phyloP scores from a whole-genome alignment of 2,329 filamentous ascomycete genomes.

The Colletotrichum musae region DNA sequence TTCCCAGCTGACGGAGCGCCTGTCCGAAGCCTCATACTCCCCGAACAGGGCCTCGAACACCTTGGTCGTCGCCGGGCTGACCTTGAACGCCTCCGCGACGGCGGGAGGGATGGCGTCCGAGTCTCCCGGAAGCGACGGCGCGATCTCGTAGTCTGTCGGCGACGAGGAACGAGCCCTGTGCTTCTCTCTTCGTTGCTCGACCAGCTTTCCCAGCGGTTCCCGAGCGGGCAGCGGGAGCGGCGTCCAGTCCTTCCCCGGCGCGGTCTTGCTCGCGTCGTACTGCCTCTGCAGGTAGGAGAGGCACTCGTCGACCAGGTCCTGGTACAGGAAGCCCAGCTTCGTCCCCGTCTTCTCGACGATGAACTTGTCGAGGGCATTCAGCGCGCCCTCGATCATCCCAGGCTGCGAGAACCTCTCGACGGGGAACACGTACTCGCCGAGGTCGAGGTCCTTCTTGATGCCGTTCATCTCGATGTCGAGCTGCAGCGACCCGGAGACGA shows the following conservation, averaged over 20 bases:
- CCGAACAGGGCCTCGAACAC: conserved; percentile 56
- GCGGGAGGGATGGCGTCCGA: background rate
- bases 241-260: conserved; percentile 36
- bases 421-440: conserved; percentile 56
- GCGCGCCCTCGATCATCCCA: conserved; percentile 52
- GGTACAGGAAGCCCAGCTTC: conserved; percentile 59
- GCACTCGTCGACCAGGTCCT: conserved; percentile 57
- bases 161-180: conserved; percentile 59
- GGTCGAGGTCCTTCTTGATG: conserved; percentile 55
- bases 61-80: conserved; percentile 53
- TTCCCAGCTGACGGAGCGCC: conserved; percentile 52
- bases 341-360: conserved; percentile 55
- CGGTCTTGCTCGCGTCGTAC: conserved; percentile 45
- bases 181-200: conserved; percentile 56
- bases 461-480: conserved; percentile 56
- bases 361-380: conserved; percentile 54
- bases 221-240: conserved; percentile 41
- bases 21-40: conserved; percentile 44
- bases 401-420: conserved; percentile 59
- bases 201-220: conserved; percentile 43
- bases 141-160: conserved; percentile 52
- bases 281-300: conserved; percentile 51
- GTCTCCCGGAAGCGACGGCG: background rate
- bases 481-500: conserved; percentile 49
- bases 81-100: conserved; percentile 48